Base-by-base conservation (phyloP, 106 monocot species). In the Gastrodia elata region DNA sequence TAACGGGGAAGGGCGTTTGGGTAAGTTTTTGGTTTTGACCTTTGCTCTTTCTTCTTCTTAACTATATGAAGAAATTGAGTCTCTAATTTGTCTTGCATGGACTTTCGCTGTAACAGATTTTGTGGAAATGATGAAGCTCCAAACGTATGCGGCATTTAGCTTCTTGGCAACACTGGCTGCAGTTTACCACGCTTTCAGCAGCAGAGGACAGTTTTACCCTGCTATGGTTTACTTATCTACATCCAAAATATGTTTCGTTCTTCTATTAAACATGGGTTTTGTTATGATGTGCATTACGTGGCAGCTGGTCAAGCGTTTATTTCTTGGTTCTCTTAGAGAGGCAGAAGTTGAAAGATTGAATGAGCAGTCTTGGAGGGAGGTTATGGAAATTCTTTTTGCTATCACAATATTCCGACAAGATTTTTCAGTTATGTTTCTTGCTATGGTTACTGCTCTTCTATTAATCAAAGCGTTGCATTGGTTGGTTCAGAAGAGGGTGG, bases 331-430 rank as follows among this genome's bases (percentile, higher is more conserved):
- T 43, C 86, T 96, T 43, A 78, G 96, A 69, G 96, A 96, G 80
- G 92, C 96, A 9, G 96, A 96, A 78, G 86, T 96, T n/a, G 96
- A 92, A 74, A 85, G 89, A 70, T 67, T 96, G 64, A 96, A 96
- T 79, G 96, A 96, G 73, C 96, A 90, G 59, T 82, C 92, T 32
- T 96, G 96, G 96, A 83, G 96, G 64, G 96, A 96, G 80, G 86
- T 96, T 26, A 85, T 96, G 82, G 96, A 96, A 69, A 92, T 96
- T 57, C 79, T 96, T 8, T 96, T 92, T 76, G 96, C 92, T 13
- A 87, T 96, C 77, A 96, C 96, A 28, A 96, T 92, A 73, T 96
- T 96, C 73, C 72, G 96, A 6, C 96, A 96, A 69, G 96, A 92
- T 25, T 90, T 96, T 68, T 89, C 92, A 14, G 89, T 96, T 33